phyloP scores from a whole-genome alignment of 2,329 filamentous ascomycete genomes.

The Cladophialophora carrionii region DNA sequence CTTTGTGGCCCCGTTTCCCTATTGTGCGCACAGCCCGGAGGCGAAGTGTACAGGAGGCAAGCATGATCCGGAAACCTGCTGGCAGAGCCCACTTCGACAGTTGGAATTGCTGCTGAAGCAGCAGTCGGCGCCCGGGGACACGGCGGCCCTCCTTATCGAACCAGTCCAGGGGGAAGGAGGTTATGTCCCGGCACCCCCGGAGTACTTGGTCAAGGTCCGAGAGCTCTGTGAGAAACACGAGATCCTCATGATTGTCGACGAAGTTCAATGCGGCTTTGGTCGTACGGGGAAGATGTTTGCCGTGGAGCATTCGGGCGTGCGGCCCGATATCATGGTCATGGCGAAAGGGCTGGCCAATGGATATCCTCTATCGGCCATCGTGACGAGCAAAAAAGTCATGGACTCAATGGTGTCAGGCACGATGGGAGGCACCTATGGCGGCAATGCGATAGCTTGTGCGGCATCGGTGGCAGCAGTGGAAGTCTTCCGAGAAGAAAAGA shows the following conservation, averaged over 20 bases:
- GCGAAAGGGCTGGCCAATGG: constrained; percentile 64
- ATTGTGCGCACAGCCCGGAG: background rate
- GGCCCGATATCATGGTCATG: constrained; percentile 63
- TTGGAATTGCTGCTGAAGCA: background rate
- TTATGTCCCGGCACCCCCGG: background rate
- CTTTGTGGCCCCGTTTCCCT: background rate
- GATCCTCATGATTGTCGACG: constrained; percentile 56
- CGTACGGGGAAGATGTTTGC: constrained; percentile 61
- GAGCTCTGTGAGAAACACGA: background rate
- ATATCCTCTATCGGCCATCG: constrained; percentile 59
- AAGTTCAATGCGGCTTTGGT: constrained; percentile 63
- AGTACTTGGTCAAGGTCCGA: background rate
- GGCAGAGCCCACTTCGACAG: background rate
- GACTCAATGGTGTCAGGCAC: constrained; percentile 35
- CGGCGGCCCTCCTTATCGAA: constrained; percentile 63
- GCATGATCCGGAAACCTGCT: background rate
- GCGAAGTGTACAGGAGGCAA: background rate
- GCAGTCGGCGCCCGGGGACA: background rate
- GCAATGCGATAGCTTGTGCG: constrained; percentile 59
- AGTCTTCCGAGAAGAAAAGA: constrained; percentile 54
- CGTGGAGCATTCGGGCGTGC: constrained; percentile 62
- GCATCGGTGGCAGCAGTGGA: constrained; percentile 55
- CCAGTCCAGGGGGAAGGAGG: background rate
- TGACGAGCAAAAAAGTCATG: constrained; percentile 55
- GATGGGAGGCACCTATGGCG: constrained; percentile 61